Percentiles rank a stretch among this genome's conserved stretches.
Evolutionary conservation across 768 basidiomycete genomes (phyloP).

Genomic region (button mushroom (Agaricus bisporus)): DNA sequence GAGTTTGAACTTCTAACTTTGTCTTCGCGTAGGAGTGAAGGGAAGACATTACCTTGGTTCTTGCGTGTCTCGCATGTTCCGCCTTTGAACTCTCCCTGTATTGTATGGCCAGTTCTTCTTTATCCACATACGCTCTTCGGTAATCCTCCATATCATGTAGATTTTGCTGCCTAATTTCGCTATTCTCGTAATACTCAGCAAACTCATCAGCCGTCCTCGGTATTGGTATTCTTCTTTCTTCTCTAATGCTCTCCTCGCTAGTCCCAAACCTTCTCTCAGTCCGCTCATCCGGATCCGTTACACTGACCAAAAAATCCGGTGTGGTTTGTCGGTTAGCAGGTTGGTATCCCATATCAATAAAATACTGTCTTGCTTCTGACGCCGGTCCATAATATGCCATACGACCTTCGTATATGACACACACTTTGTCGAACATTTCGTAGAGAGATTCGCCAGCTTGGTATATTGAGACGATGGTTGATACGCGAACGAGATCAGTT

Average conservation of each 20-base stretch:
- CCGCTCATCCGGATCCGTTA: constrained; percentile 54
- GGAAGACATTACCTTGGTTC: constrained; percentile 15
- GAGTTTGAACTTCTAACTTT: background rate
- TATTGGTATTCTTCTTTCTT: constrained; percentile 14
- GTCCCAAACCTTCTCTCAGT: constrained; percentile 25
- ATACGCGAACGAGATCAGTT: constrained; percentile 45
- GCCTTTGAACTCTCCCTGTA: constrained; percentile 41
- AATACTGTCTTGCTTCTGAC: constrained; percentile 61
- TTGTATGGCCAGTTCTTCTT: constrained; percentile 28
- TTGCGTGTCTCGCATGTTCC: constrained; percentile 46
- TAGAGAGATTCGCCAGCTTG: constrained; percentile 74
- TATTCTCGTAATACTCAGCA: constrained; percentile 24
- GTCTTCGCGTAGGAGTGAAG: background rate
- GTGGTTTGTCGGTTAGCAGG: constrained; percentile 59
- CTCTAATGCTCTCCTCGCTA: background rate
- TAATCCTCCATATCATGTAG: constrained; percentile 42
- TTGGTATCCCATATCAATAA: constrained; percentile 61
- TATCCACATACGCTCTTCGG: constrained; percentile 34
- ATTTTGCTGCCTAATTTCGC: constrained; percentile 19
- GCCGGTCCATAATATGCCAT: constrained; percentile 77
- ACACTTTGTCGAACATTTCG: constrained; percentile 63
- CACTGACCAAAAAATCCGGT: constrained; percentile 57
- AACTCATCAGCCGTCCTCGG: constrained; percentile 45
- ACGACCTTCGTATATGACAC: constrained; percentile 68
- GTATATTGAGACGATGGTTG: constrained; percentile 78